Percentiles rank a stretch among this genome's conserved stretches.
Conservation (phyloP, 2,329 filamentous ascomycete species). For the Anthostomella pinea region DNA sequence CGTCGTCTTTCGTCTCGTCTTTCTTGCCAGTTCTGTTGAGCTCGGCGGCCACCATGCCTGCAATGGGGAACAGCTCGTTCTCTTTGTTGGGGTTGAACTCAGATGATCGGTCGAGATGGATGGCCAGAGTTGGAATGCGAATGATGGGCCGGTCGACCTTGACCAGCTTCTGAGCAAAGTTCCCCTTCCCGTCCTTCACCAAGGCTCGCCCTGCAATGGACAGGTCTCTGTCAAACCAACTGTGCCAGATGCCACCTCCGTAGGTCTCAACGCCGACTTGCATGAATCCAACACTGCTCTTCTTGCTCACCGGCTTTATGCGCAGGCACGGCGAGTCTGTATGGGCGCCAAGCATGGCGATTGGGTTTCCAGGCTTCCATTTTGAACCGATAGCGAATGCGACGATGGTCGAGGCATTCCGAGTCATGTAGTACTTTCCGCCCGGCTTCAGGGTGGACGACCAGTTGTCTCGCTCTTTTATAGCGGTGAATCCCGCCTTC, state of each 20-base stretch:
- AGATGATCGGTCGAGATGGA: conserved; percentile 84
- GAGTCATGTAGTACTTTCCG: conserved; percentile 94
- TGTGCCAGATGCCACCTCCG: conserved; percentile 95
- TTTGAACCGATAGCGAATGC: conserved; percentile 87
- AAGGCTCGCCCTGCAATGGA: conserved; percentile 86
- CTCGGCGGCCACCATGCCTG: conserved; percentile 81
- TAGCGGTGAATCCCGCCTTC: conserved; percentile 79
- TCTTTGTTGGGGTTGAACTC: conserved; percentile 96
- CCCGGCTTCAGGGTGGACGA: conserved; percentile 73
- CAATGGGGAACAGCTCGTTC: conserved; percentile 90
- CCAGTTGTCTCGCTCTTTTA: conserved; percentile 92
- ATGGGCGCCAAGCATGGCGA: conserved; percentile 92
- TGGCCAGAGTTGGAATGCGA: conserved; percentile 88
- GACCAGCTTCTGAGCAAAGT: conserved; percentile 78
- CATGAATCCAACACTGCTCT: conserved; percentile 78
- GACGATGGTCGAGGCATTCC: conserved; percentile 87
- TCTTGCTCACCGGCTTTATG: conserved; percentile 92
- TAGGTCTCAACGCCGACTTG: conserved; percentile 97
- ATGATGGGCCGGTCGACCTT: conserved; percentile 89
- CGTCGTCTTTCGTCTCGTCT: conserved; percentile 37
- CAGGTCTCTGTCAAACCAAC: conserved; percentile 95
- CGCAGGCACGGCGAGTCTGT: conserved; percentile 92
- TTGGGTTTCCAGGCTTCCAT: conserved; percentile 88
- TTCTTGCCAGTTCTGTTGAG: conserved; percentile 70
- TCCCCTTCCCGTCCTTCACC: conserved; percentile 69